phyloP scores from a whole-genome alignment of 2,329 filamentous ascomycete species.

The Diaporthe sp. region DNA sequence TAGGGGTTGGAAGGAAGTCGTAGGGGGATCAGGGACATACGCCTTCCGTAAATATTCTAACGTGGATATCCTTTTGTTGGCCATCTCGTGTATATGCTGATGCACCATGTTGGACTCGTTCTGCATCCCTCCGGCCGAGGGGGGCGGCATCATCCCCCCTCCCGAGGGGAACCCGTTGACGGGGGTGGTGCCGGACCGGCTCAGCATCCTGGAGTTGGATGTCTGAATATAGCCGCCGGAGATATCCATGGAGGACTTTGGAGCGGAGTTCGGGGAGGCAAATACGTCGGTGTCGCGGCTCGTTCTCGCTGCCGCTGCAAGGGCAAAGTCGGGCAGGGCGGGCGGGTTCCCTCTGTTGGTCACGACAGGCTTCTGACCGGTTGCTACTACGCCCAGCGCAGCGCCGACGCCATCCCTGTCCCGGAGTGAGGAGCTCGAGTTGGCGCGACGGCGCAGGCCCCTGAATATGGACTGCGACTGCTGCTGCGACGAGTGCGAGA shows the following conservation, averaged over 20 bases:
- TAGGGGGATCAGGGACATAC: slow-evolving; percentile 65
- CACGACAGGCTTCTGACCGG: slow-evolving; percentile 48
- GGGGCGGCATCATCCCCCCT: slow-evolving; percentile 47
- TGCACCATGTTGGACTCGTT: slow-evolving; percentile 65
- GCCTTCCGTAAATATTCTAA: slow-evolving; percentile 93
- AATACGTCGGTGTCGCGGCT: slow-evolving; percentile 30
- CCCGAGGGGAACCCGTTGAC: slow-evolving; percentile 45
- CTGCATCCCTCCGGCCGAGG: slow-evolving; percentile 48
- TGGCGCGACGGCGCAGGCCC: slow-evolving; percentile 38
- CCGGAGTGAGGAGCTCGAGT: slow-evolving; percentile 37
- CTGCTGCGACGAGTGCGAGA: slow-evolving; percentile 30
- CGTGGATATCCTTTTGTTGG: slow-evolving; percentile 93
- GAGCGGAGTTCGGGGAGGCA: slow-evolving; percentile 2
- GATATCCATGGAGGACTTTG: slow-evolving; percentile 28
- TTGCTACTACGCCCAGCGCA: slow-evolving; percentile 21
- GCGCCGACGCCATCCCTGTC: slow-evolving; percentile 37
- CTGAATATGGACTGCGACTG: slow-evolving; percentile 29
- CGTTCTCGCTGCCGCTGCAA: slow-evolving; percentile 58
- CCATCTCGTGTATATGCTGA: slow-evolving; percentile 83
- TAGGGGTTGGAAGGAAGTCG: not conserved
- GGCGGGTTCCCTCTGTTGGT: slow-evolving; percentile 65
- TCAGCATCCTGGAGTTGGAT: slow-evolving; percentile 58
- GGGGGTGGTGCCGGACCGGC: slow-evolving; percentile 56
- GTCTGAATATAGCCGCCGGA: slow-evolving; percentile 45
- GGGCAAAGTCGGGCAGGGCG: slow-evolving; percentile 68